Conservation (phyloP, 345 rosid genomes). For the Draba incana region DNA sequence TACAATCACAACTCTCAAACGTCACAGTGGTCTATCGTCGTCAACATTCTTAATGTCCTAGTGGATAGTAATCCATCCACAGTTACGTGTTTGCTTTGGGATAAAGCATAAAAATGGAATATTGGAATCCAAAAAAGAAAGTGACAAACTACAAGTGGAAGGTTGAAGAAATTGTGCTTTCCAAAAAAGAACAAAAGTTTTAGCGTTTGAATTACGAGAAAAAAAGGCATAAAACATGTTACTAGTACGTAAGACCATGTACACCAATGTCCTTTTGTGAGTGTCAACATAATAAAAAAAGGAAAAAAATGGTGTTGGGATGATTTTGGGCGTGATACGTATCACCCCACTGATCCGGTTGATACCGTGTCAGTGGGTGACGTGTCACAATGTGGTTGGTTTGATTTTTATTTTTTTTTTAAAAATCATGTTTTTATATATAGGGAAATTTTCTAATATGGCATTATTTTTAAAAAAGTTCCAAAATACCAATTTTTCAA, state of each 20-base stretch:
- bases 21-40: conserved; percentile 2
- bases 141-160: conserved; percentile 36
- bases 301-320: too few relatives aligned
- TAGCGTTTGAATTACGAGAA: background rate
- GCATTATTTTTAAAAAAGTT: too few relatives aligned
- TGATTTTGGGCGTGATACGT: too few relatives aligned
- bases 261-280: too few relatives aligned
- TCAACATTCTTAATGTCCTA: conserved; percentile 16
- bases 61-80: conserved; percentile 22
- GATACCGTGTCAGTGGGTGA: too few relatives aligned
- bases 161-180: background rate
- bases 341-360: too few relatives aligned
- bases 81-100: conserved; percentile 9
- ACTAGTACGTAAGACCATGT: background rate
- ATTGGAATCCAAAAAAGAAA: conserved; percentile 21
- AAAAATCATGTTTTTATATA: too few relatives aligned
- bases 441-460: too few relatives aligned
- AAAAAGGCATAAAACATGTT: background rate
- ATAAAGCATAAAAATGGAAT: conserved; percentile 29
- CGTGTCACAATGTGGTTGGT: too few relatives aligned
- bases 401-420: too few relatives aligned
- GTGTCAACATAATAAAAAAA: too few relatives aligned
- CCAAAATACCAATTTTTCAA: too few relatives aligned
- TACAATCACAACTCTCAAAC: background rate
- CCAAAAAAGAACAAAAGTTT: background rate